These are phyloP conservation scores for Boletus subparvulus DNA, from an alignment of 768 basidiomycete genomes.

Conservation along the genomic window DNA sequence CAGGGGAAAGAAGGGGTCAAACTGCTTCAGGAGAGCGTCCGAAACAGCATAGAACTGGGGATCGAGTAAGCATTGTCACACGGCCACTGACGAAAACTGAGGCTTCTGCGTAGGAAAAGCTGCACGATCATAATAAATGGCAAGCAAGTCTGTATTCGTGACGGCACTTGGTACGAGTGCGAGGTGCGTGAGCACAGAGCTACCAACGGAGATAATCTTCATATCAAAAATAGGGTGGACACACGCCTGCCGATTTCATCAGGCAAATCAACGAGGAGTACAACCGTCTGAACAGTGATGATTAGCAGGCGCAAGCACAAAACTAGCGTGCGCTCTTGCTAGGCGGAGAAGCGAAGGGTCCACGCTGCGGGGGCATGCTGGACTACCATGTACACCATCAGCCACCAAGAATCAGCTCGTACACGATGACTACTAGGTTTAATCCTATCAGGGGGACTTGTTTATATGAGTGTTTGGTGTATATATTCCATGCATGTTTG, in stretches of 20 bases:
- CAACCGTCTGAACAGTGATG: slow-evolving; percentile 51
- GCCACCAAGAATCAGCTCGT: slow-evolving; percentile 73
- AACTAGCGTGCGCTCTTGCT: slow-evolving; percentile 4
- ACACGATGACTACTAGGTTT: slow-evolving; percentile 85
- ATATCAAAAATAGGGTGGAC: slow-evolving; percentile 58
- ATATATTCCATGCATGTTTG: slow-evolving; percentile 9
- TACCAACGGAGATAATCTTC: slow-evolving; percentile 26
- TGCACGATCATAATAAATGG: slow-evolving; percentile 83
- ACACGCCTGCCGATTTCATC: slow-evolving; percentile 71
- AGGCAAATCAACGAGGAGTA: slow-evolving; percentile 75
- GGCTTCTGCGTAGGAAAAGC: slow-evolving; percentile 56
- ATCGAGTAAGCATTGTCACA: slow-evolving; percentile 52
- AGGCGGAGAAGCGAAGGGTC: slow-evolving; percentile 16
- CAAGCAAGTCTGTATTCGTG: slow-evolving; percentile 68
- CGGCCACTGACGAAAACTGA: slow-evolving; percentile 6
- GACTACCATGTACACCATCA: slow-evolving; percentile 28
- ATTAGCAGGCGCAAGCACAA: slow-evolving; percentile 20
- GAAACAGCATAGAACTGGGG: slow-evolving; percentile 41
- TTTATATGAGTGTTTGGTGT: slow-evolving; percentile 18
- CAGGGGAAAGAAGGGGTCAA: slow-evolving; percentile 59
- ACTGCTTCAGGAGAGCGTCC: slow-evolving; percentile 63
- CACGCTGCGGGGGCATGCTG: slow-evolving; percentile 13
- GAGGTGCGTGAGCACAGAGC: slow-evolving; percentile 49
- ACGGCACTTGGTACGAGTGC: slow-evolving; percentile 77
- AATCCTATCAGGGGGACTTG: slow-evolving; percentile 89